Conservation (phyloP, 2,329 filamentous ascomycete genomes). For the Epichloe bromicola region DNA sequence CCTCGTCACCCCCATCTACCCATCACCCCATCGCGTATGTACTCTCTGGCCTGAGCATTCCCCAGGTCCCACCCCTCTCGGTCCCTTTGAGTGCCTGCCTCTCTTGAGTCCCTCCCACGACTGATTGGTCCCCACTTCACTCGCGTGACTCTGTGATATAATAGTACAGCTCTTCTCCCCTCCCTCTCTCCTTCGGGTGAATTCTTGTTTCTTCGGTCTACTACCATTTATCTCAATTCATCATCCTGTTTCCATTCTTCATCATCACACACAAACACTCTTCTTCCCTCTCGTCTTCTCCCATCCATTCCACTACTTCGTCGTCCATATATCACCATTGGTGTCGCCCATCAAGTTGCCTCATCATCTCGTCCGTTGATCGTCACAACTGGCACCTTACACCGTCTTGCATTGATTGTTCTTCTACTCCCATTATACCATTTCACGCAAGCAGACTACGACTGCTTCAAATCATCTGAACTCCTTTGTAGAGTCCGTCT, state of each 20-base stretch:
- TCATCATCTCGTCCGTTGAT: neutral
- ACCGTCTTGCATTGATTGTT: neutral
- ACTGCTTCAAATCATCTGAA: neutral
- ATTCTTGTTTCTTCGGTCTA: neutral
- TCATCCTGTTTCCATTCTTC: conserved; percentile 4
- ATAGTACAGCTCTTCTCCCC: conserved; percentile 9
- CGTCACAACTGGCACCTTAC: neutral
- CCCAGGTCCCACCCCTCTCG: neutral
- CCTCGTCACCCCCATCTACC: neutral
- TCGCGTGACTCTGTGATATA: conserved; percentile 13
- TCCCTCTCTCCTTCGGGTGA: conserved; percentile 1
- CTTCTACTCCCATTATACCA: neutral
- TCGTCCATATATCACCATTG: neutral
- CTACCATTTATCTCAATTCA: neutral
- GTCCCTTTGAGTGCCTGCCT: too few relatives aligned
- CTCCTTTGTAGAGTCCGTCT: neutral
- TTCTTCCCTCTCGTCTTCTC: neutral
- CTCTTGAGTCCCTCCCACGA: neutral
- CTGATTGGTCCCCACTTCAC: conserved; percentile 11
- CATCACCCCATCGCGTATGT: too few relatives aligned
- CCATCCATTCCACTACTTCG: neutral
- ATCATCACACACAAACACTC: conserved; percentile 1
- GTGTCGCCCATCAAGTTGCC: neutral
- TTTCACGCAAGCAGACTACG: neutral
- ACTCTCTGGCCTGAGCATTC: too few relatives aligned